Conservation (phyloP, 2,329 filamentous ascomycete genomes). For the Blastomyces silverae region DNA sequence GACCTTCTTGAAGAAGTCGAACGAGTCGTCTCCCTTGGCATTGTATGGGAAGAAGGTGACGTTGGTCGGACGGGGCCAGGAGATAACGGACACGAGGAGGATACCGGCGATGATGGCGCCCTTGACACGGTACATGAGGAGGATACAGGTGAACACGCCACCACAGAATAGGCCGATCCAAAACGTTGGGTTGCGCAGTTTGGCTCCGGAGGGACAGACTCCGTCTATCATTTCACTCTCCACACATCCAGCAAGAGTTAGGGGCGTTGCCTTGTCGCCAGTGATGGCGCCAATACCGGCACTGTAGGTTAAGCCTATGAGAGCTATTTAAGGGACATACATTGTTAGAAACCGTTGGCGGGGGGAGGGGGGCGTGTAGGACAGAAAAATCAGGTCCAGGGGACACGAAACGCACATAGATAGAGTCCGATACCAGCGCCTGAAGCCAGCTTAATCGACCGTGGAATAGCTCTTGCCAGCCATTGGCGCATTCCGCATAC, state of each 20-base stretch:
- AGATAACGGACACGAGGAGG: slow-evolving; percentile 76
- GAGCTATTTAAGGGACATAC: slow-evolving; percentile 30
- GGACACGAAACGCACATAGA: slow-evolving; percentile 37
- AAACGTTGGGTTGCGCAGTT: slow-evolving; percentile 77
- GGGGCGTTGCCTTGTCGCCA: slow-evolving; percentile 60
- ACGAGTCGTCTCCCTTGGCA: slow-evolving; percentile 58
- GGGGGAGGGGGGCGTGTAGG: neutral
- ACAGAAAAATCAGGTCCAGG: neutral
- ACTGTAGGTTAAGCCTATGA: slow-evolving; percentile 63
- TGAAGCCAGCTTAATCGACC: slow-evolving; percentile 78
- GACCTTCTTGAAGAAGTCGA: slow-evolving; percentile 83
- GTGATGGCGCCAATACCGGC: slow-evolving; percentile 75
- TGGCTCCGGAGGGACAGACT: slow-evolving; percentile 56
- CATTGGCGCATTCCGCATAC: slow-evolving; percentile 77
- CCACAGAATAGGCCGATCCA: slow-evolving; percentile 88
- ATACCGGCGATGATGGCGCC: slow-evolving; percentile 81
- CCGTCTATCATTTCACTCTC: slow-evolving; percentile 44
- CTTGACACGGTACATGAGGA: slow-evolving; percentile 82
- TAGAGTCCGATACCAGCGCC: slow-evolving; percentile 82
- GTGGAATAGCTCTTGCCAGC: slow-evolving; percentile 75
- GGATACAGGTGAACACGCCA: slow-evolving; percentile 67
- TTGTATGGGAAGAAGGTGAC: slow-evolving; percentile 79
- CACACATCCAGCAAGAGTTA: slow-evolving; percentile 69
- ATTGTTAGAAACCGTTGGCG: neutral
- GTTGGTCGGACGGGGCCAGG: slow-evolving; percentile 69